phyloP scores from a whole-genome alignment of 148 eudicot species.

The Rhododendron simsii region DNA sequence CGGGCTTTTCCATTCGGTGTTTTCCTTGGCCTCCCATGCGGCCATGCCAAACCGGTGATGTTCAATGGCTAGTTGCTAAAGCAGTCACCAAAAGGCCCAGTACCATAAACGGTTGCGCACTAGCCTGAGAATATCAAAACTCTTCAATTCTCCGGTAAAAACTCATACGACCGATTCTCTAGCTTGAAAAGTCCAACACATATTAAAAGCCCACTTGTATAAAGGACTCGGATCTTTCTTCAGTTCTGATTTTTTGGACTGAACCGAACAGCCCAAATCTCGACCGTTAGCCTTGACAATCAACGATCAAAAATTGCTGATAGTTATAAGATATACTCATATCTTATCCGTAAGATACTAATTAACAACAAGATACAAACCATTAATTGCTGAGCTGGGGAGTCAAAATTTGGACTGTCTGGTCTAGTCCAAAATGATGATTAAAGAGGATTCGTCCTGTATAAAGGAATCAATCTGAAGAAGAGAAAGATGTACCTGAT shows the following conservation, averaged over 20 bases:
- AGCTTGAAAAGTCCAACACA: background rate
- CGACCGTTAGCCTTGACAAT: background rate
- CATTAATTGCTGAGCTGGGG: background rate
- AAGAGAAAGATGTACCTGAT: constrained; percentile 54
- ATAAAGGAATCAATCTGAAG: background rate
- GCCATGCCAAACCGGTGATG: background rate
- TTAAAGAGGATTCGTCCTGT: background rate
- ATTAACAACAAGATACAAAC: background rate
- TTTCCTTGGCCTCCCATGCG: background rate
- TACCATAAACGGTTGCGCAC: constrained; percentile 92
- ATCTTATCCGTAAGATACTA: background rate
- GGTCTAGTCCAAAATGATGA: background rate
- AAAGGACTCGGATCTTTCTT: background rate
- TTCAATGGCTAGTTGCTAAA: constrained; percentile 61
- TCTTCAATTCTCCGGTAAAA: background rate
- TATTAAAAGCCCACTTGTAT: background rate
- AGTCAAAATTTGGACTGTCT: background rate
- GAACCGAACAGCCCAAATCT: background rate
- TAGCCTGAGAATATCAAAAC: constrained; percentile 48
- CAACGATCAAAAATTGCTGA: background rate
- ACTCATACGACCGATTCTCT: background rate
- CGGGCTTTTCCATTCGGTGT: background rate
- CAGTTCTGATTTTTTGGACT: background rate
- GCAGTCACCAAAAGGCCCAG: constrained; percentile 90
- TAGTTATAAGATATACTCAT: background rate